These are phyloP conservation scores for Ambrosia trifida DNA, from an alignment of 129 eudicot genomes.

Conservation along the genomic window DNA sequence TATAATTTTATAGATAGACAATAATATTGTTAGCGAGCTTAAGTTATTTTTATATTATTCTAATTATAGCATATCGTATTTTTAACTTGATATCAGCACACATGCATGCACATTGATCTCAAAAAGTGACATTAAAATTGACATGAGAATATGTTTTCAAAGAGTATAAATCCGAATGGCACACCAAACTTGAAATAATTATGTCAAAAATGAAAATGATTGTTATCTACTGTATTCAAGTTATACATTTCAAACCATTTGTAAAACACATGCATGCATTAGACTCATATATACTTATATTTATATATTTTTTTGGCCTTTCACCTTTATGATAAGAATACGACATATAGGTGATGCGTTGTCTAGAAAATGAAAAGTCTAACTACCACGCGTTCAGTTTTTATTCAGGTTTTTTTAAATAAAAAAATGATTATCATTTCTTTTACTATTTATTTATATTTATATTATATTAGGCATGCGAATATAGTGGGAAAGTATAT, in stretches of 20 bases:
- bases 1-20: not conserved
- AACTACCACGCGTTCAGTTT: not conserved
- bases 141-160: too few species aligned
- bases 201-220: not conserved
- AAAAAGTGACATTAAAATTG: too few species aligned
- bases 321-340: not conserved
- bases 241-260: not conserved
- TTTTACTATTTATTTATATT: not conserved
- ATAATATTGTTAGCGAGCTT: not conserved
- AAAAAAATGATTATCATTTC: not conserved
- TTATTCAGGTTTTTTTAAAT: not conserved
- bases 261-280: not conserved
- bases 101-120: not conserved
- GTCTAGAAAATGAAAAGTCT: not conserved
- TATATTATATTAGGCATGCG: not conserved
- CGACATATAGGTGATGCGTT: not conserved
- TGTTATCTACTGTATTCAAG: not conserved
- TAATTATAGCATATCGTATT: not conserved
- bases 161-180: not conserved
- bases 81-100: not conserved
- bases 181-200: not conserved
- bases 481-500: too few species aligned
- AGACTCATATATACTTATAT: too few species aligned
- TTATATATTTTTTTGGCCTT: not conserved
- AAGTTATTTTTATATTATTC: not conserved